Percentiles rank a stretch among this genome's conserved stretches.
Evolutionary conservation across 2,329 filamentous ascomycete species (phyloP).

Genomic region (Ceratocystis eucalypticola): DNA sequence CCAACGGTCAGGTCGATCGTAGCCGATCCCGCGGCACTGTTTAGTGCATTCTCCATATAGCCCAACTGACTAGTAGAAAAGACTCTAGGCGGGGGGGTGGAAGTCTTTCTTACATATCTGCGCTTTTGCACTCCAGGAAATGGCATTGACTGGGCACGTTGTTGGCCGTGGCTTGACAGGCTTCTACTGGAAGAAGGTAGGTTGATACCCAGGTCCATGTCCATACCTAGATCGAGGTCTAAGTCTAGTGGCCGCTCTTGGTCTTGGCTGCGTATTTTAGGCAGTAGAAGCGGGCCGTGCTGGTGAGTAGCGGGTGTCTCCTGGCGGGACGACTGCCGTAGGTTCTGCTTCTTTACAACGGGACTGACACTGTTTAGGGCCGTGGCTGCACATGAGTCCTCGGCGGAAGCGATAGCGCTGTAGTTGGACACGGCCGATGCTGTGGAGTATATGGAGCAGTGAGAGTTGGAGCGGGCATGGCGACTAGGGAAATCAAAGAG

Average conservation of each 20-base stretch:
- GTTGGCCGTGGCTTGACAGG: conserved; percentile 22
- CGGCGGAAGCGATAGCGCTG: conserved; percentile 44
- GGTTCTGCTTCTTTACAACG: neutral
- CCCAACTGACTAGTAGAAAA: neutral
- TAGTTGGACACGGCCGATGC: conserved; percentile 52
- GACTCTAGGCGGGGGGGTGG: neutral
- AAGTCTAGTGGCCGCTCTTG: conserved; percentile 32
- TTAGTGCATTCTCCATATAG: neutral
- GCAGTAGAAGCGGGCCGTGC: conserved; percentile 66
- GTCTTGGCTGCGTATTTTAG: conserved; percentile 77
- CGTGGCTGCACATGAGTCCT: conserved; percentile 53
- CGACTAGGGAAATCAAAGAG: conserved; percentile 42
- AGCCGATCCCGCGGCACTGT: neutral
- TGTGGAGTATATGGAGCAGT: conserved; percentile 46
- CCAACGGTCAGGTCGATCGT: neutral
- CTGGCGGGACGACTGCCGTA: conserved; percentile 26
- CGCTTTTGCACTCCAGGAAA: conserved; percentile 11
- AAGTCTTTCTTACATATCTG: neutral
- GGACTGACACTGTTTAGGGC: conserved; percentile 49
- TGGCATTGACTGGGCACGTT: conserved; percentile 4
- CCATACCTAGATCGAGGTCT: neutral
- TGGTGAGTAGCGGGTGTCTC: conserved; percentile 59
- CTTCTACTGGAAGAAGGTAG: conserved; percentile 31
- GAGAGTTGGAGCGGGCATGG: conserved; percentile 51
- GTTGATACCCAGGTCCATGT: neutral